Percentiles rank a stretch among this genome's conserved stretches.
These are phyloP conservation scores for Hordeum pubiflorum DNA, from an alignment of 202 grass and related monocot genomes.

Conservation along the genomic window DNA sequence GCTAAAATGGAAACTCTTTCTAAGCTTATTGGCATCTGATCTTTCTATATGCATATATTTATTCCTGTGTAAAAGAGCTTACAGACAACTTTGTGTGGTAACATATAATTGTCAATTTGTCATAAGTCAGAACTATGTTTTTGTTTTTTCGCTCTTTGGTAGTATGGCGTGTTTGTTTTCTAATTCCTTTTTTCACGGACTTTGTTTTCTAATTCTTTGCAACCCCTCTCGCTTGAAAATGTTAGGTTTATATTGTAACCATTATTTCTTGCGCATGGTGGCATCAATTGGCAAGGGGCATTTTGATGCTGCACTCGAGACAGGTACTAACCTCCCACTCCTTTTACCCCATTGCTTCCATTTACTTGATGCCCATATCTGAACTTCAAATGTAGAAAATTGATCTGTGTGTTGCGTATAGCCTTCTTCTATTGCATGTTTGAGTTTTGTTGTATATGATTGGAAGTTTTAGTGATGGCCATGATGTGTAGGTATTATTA, in stretches of 20 bases:
- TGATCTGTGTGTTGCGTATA: background rate
- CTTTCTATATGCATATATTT: slow-evolving; percentile 1
- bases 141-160: background rate
- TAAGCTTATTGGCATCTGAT: background rate
- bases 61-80: background rate
- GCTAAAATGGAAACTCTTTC: background rate
- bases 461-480: too few relatives aligned
- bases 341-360: background rate
- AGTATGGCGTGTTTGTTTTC: background rate
- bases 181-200: too few relatives aligned
- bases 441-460: background rate
- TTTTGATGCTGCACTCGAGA: slow-evolving; percentile 69
- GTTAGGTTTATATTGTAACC: slow-evolving; percentile 83
- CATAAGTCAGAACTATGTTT: background rate
- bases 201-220: slow-evolving; percentile 7
- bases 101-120: background rate
- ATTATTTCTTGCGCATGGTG: slow-evolving; percentile 90
- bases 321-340: slow-evolving; percentile 32
- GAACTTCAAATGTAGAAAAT: background rate
- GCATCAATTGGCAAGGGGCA: slow-evolving; percentile 84
- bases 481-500: too few relatives aligned
- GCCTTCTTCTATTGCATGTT: background rate
- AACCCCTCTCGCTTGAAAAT: slow-evolving; percentile 26
- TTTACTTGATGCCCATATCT: background rate
- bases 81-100: background rate